Evolutionary conservation across 2,329 filamentous ascomycete genomes (phyloP), one percentile per base, ranked within the genome.

Genomic region (Acephala macrosclerotiorum): DNA sequence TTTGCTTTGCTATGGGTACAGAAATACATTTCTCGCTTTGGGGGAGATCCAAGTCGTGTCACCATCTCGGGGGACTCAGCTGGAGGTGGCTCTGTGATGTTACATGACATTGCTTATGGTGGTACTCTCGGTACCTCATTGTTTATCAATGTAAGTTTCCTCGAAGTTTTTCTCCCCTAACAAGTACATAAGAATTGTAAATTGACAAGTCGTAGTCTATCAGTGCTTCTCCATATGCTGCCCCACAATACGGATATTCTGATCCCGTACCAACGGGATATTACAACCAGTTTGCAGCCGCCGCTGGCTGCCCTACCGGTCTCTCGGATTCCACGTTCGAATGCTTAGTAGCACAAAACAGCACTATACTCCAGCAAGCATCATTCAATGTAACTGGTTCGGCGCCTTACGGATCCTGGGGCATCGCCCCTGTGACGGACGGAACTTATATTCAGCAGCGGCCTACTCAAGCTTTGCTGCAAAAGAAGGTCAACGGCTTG

Each of bases 1-100:
- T 77, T 85, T 36, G 84, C 83, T 29, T 75, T 89, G 16, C 7
- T 85, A 68, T 89, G 86, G 86, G 80, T 87, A 3, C 80, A 84
- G 59, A 73, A 81, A 51, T 76, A 85, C 66, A 85, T 86, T 56
- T 75, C 80, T 68, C 72, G 79, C 16, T 88, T 87, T 69, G 85
- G 85, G 2, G 85, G 85, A 16, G 80, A 87, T 72, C 75, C 79
- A 0, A 72, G 76, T 1, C 76, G 78, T 14, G 79, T 86, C 47
- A 85, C 82, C 0, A 77, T 85, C 18, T 77, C 82, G 35, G 83
- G 83, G 6, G 74, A 82, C 61, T 82, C 79, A 14, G 83, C 84
- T 38, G 36, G 36, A 38, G 36, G 7, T 38, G 36, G 36, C 0
- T 82, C 79, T 5, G 80, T 87, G 55, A 79, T 84, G 75, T 82